Evolutionary conservation across 73 alveolate species (phyloP), one percentile per base, ranked within the genome.

Genomic region (Paraurostyla sp.): DNA sequence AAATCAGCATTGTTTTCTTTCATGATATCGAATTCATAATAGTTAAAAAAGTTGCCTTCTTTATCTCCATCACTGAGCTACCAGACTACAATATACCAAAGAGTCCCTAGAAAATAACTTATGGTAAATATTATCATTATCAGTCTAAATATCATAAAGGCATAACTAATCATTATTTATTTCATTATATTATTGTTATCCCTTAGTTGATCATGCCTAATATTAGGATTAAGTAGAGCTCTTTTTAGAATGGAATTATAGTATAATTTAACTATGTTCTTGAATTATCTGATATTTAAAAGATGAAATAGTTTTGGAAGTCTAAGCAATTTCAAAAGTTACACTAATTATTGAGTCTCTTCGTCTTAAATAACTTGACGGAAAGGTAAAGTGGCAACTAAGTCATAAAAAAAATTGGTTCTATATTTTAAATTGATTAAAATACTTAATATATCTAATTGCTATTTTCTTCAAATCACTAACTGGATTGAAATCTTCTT

Each of bases 401-500:
- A 23, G 41, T 87, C 93, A 33, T 45, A 69, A 0, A 76, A 9
- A 50, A 87, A 87, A n/a, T n/a, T n/a, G n/a, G n/a, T n/a, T n/a
- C n/a, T n/a, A n/a, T n/a, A 20, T 40, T 29, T 33, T 25, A 20
- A 40, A 33, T 9, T 75, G 32, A 4, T 13, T 9, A n/a, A n/a
- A n/a, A n/a, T 54, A 81, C 91, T 59, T 81, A n/a, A 83, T 11
- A 49, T 83, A 83, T 40, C 69, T 81, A 4, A 43, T 57, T n/a
- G 89, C 93, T 2, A 87, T 87, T 38, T 87, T 87, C 43, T 87
- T 87, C 1, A 48, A 25, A 54, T 75, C 89, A n/a, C 85, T 71
- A 1, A 69, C 89, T 3, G 80, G 71, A 40, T 68, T 35, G 51
- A 75, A 87, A 46, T 81, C 76, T 58, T 76, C 93, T 75, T 87